A percentile compares a stretch with the other conserved stretches of the same genome.
These are phyloP conservation scores for Carex pumila DNA, from an alignment of 176 grass and related monocot species.

Conservation along the genomic window DNA sequence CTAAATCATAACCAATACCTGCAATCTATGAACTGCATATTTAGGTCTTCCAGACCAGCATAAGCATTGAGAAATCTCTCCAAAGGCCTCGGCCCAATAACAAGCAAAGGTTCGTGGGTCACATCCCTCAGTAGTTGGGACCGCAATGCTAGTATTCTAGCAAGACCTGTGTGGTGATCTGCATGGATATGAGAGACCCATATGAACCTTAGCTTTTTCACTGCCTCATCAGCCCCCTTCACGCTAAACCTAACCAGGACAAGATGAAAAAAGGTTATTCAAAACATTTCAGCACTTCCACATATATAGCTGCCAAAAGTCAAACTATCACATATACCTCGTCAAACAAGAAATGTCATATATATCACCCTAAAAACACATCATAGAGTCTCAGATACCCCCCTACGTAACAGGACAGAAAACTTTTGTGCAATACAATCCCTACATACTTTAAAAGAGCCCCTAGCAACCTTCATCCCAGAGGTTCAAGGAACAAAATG, in stretches of 20 bases:
- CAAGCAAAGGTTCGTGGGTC: slow-evolving; percentile 64
- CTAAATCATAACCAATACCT: slow-evolving; percentile 18
- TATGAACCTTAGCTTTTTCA: slow-evolving; percentile 67
- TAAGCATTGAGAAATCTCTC: slow-evolving; percentile 95
- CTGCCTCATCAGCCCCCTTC: slow-evolving; percentile 63
- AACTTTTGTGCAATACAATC: not conserved
- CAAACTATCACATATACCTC: not conserved
- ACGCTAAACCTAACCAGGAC: slow-evolving; percentile 62
- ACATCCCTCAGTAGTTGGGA: slow-evolving; percentile 47
- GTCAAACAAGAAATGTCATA: not conserved
- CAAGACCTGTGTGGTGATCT: slow-evolving; percentile 88
- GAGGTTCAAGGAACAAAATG: not conserved
- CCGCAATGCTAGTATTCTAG: slow-evolving; percentile 77
- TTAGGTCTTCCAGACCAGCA: slow-evolving; percentile 79
- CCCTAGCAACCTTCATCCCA: not conserved
- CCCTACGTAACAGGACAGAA: not conserved
- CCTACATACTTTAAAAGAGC: not conserved
- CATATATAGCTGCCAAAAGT: slow-evolving; percentile 6
- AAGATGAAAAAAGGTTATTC: not conserved
- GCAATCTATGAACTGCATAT: slow-evolving; percentile 97
- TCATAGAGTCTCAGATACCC: not conserved
- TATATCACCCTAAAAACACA: not conserved
- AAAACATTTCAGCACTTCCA: slow-evolving; percentile 8
- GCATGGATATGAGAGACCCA: slow-evolving; percentile 99
- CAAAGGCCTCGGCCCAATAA: slow-evolving; percentile 84